Base-by-base conservation (phyloP, 495 filamentous ascomycete genomes). In the Acidomyces sp. region DNA sequence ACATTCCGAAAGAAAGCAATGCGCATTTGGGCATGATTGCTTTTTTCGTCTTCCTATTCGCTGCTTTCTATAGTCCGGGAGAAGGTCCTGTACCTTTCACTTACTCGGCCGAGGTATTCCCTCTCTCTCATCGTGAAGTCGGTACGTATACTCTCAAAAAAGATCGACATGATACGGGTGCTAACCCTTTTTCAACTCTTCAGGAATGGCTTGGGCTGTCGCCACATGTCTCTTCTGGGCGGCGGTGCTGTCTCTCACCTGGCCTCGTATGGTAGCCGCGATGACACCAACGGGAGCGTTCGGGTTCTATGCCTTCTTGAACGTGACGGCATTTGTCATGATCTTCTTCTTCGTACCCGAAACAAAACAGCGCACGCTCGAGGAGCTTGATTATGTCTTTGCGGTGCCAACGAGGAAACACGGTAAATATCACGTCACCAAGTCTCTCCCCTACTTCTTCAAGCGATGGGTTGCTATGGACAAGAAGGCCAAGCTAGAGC, bases 21-120 rank as follows among this genome's bases (percentile, higher is more conserved):
- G 71, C 74, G 0, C 78, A 81, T 52, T 52, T 78, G 0, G 77
- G 60, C 2, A 53, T 79, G 0, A 71, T 52, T 20, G 48, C 48
- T 4, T 17, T 44, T 1, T 39, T 37, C 3, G 80, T 83, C 28
- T 86, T 84, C 51, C 60, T 90, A 2, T 90, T 80, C 52, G 78
- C 70, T 11, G 65, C 79, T 4, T 71, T 82, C 17, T 88, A 92
- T 59, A 81, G 76, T 0, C 80, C 82, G 1, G 84, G 84, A 13
- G 78, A 82, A 53, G 81, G 84, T 0, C 81, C 84, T 0, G 83
- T 90, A 0, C 82, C 84, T 0, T 87, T 86, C 53, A 84, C 81
- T 1, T 90, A 92, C 54, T 79, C 75, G 3, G 83, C 83, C 3
- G 83, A 90, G 55, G 82, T 76, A 0, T 83, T 80, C 54, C 83